These are phyloP conservation scores for Phytophthora capsici DNA, from an alignment of 352 stramenopile genomes.

Conservation along the genomic window DNA sequence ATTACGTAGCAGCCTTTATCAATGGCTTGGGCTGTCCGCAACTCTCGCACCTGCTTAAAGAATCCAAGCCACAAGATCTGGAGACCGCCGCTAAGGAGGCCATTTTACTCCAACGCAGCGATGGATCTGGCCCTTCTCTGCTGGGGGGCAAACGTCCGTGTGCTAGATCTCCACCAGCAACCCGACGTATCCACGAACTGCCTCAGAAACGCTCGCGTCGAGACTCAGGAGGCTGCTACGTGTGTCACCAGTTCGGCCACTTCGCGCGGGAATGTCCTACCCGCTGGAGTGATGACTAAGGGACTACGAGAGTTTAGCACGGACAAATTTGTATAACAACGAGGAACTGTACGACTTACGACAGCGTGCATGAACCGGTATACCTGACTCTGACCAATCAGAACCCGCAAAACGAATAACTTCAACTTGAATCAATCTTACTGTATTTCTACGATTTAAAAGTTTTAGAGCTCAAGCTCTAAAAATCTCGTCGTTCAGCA, in stretches of 20 bases:
- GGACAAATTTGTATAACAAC: too few species aligned
- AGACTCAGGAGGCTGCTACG: constrained; percentile 21
- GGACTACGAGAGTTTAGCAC: too few species aligned
- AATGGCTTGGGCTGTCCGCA: constrained; percentile 28
- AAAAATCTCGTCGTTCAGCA: constrained; percentile 26
- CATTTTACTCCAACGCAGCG: constrained; percentile 31
- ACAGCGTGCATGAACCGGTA: too few species aligned
- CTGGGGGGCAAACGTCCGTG: background rate
- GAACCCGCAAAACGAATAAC: background rate
- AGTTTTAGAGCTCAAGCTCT: background rate
- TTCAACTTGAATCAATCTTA: background rate
- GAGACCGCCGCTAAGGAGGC: constrained; percentile 28
- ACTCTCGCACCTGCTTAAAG: constrained; percentile 16
- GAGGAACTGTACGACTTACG: too few species aligned
- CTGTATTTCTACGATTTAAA: too few species aligned
- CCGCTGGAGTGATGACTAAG: constrained; percentile 26
- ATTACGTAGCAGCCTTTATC: constrained; percentile 38
- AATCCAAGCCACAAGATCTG: constrained; percentile 30
- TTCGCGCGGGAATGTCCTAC: constrained; percentile 33
- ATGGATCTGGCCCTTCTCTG: constrained; percentile 18
- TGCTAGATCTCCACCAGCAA: background rate
- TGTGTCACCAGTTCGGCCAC: constrained; percentile 29
- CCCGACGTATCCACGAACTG: constrained; percentile 2
- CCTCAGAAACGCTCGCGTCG: constrained; percentile 24
- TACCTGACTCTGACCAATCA: background rate